These are phyloP conservation scores for Aegilops bicornis DNA, from an alignment of 176 grass and related monocot species.

Conservation along the genomic window DNA sequence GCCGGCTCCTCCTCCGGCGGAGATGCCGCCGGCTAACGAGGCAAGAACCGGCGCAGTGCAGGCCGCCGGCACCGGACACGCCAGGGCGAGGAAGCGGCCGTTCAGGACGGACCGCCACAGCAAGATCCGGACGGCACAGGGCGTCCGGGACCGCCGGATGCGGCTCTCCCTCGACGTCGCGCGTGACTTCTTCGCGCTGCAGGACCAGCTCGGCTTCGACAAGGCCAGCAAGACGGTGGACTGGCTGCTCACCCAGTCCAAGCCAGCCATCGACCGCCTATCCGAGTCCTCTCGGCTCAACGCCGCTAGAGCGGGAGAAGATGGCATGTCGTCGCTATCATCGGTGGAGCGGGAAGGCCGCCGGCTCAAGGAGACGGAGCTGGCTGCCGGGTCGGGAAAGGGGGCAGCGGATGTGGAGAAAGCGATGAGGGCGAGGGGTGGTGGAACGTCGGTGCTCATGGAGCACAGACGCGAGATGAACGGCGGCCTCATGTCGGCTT, in stretches of 20 bases:
- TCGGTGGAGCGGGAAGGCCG: not conserved
- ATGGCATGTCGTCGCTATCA: not conserved
- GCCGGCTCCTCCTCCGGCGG: not conserved
- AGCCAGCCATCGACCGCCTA: constrained; percentile 66
- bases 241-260: constrained; percentile 88
- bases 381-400: constrained; percentile 25
- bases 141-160: constrained; percentile 84
- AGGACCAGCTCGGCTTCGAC: constrained; percentile 90
- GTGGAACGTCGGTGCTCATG: constrained; percentile 30
- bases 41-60: not conserved
- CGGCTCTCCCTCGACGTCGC: constrained; percentile 83
- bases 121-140: constrained; percentile 90
- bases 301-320: not conserved
- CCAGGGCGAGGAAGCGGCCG: constrained; percentile 47
- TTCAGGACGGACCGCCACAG: constrained; percentile 79
- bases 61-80: not conserved
- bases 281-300: not conserved
- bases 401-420: constrained; percentile 18
- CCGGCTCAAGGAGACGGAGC: not conserved
- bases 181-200: constrained; percentile 76
- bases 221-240: constrained; percentile 93
- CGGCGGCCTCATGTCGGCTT: constrained; percentile 13
- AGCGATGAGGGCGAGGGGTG: constrained; percentile 35
- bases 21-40: not conserved
- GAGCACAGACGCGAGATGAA: constrained; percentile 28